These are phyloP conservation scores for Arctium minus DNA, from an alignment of 129 eudicot genomes.

Conservation along the genomic window DNA sequence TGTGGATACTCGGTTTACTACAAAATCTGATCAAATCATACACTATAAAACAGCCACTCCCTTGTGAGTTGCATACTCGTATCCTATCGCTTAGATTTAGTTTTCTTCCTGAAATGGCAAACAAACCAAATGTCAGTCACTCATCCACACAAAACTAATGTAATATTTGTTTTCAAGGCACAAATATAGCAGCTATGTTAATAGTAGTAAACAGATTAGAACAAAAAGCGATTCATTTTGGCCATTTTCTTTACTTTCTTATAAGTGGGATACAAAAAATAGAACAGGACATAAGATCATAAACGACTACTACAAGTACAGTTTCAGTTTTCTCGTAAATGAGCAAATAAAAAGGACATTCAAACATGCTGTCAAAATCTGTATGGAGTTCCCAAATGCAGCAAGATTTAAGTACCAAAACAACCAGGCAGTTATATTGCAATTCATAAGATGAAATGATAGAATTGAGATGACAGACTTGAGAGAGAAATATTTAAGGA, in stretches of 20 bases:
- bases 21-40: neutral
- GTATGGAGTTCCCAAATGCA: neutral
- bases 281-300: neutral
- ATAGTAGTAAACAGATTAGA: too few species aligned
- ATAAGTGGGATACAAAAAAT: neutral
- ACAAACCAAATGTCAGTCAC: neutral
- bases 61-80: neutral
- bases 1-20: neutral
- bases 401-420: neutral
- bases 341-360: neutral
- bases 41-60: neutral
- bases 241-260: too few species aligned
- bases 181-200: too few species aligned
- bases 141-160: neutral
- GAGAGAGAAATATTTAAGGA: too few species aligned
- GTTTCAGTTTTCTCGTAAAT: too few species aligned
- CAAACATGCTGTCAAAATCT: neutral
- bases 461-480: neutral
- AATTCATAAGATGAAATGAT: neutral
- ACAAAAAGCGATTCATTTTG: too few species aligned
- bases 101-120: neutral
- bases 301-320: too few species aligned
- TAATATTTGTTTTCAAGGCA: too few species aligned
- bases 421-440: too few species aligned
- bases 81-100: neutral